Conservation (phyloP, 2,329 filamentous ascomycete species). For the Aspergillus sp. region DNA sequence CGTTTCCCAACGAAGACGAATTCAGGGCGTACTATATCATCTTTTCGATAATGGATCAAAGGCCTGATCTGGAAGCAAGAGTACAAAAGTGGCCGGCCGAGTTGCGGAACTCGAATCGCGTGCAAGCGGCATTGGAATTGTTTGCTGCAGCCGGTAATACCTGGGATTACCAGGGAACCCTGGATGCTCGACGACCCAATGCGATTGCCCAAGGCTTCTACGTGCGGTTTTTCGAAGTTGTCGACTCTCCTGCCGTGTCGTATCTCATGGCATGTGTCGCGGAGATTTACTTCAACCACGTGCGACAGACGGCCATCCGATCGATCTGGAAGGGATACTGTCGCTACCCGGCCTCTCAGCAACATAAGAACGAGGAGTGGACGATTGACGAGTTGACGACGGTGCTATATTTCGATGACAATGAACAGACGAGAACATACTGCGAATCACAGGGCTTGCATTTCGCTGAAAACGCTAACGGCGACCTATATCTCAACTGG, state of each 20-base stretch:
- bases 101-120: constrained; percentile 45
- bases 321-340: constrained; percentile 50
- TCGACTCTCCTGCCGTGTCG: constrained; percentile 50
- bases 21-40: constrained; percentile 58
- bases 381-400: constrained; percentile 46
- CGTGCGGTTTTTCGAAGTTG: constrained; percentile 50
- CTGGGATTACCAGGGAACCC: constrained; percentile 45
- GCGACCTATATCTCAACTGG: constrained; percentile 47
- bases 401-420: constrained; percentile 50
- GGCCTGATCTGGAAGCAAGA: constrained; percentile 51
- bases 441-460: constrained; percentile 49
- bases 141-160: constrained; percentile 51
- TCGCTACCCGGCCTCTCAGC: constrained; percentile 41
- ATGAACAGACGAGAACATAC: constrained; percentile 48
- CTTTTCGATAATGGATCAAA: constrained; percentile 47
- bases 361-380: constrained; percentile 50
- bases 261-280: constrained; percentile 60
- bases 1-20: constrained; percentile 55
- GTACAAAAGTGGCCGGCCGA: constrained; percentile 50
- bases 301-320: constrained; percentile 51
- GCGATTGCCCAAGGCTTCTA: constrained; percentile 54
- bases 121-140: constrained; percentile 52
- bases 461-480: constrained; percentile 42
- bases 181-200: constrained; percentile 44
- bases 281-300: constrained; percentile 55